Evolutionary conservation across 129 eudicot species (phyloP).

Genomic region (Tagetes patula): DNA sequence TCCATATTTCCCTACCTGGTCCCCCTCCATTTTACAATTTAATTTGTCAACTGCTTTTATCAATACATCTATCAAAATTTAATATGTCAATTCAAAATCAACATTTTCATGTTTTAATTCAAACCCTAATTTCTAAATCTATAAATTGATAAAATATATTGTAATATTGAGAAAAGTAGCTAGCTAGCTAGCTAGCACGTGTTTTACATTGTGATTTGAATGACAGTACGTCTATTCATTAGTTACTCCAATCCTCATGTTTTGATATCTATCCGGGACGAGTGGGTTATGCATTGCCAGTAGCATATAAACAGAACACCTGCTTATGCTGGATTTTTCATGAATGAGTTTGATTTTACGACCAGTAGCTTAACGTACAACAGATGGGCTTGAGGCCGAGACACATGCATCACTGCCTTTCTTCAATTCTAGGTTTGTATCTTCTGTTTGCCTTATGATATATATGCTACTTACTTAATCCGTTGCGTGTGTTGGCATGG

Average conservation of each 20-base stretch:
- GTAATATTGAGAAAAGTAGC: background rate
- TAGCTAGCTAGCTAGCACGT: too few relatives aligned
- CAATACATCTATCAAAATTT: constrained; percentile 4
- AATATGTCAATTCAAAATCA: background rate
- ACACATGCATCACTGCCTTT: too few relatives aligned
- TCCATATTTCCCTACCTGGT: constrained; percentile 1
- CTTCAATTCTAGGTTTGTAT: too few relatives aligned
- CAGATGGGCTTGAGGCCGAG: too few relatives aligned
- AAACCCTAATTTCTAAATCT: background rate
- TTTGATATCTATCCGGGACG: background rate
- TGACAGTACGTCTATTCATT: background rate
- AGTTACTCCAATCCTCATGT: background rate
- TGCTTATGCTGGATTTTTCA: background rate
- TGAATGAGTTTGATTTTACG: too few relatives aligned
- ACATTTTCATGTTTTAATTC: background rate
- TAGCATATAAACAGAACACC: background rate
- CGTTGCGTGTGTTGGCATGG: background rate
- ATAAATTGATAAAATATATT: background rate
- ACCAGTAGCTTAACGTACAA: too few relatives aligned
- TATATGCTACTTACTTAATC: background rate
- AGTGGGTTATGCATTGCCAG: background rate
- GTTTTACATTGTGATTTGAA: background rate
- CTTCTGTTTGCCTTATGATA: too few relatives aligned
- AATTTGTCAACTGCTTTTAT: background rate
- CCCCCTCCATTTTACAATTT: background rate